Base-by-base conservation (phyloP, 1,284 basidiomycete species). In the Mycocalia duriaeana region DNA sequence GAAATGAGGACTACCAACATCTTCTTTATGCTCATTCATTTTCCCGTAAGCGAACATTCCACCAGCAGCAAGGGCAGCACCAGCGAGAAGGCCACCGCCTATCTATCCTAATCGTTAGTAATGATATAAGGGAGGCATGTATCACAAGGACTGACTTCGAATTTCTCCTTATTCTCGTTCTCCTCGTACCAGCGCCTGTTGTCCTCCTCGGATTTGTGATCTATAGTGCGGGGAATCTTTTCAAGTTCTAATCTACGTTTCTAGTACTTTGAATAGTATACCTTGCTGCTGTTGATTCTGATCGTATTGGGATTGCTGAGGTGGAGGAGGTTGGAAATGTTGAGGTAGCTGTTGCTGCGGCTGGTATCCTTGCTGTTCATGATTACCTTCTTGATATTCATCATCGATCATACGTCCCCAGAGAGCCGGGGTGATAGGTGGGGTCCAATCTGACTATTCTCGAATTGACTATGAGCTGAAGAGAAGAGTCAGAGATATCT, bases 71-170 rank as follows among this genome's bases (percentile, higher is more conserved):
- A 68, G 61, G 16, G 73, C 76, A 25, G 69, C 62, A 3, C 81
- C 83, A 2, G 74, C 78, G 34, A 74, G 62, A 28, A 87, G 54
- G 25, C 81, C 85, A 34, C 81, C 85, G 24, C 81, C 85, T 50
- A 86, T 56, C 85, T 88, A 50, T 19, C 40, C 44, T 37, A 22
- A 28, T 31, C 5, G 16, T 39, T 22, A 41, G 42, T 19, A 22
- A 19, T 25, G 41, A 25, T 25, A 11, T 16, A 20, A 20, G 8
- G 16, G 9, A 50, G 24, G 38, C 13, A 47, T 51, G 44, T 25
- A 25, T 25, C 28, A 26, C 24, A n/a, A 14, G 19, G 42, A 41
- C 18, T 23, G 9, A 83, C 83, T 71, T 78, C 75, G 40, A 83
- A 67, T 51, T 80, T 61, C 57, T 82, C 73, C 72, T 83, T 83